These are phyloP conservation scores for Lentinula lateritia DNA, from an alignment of 768 basidiomycete species.

Conservation along the genomic window DNA sequence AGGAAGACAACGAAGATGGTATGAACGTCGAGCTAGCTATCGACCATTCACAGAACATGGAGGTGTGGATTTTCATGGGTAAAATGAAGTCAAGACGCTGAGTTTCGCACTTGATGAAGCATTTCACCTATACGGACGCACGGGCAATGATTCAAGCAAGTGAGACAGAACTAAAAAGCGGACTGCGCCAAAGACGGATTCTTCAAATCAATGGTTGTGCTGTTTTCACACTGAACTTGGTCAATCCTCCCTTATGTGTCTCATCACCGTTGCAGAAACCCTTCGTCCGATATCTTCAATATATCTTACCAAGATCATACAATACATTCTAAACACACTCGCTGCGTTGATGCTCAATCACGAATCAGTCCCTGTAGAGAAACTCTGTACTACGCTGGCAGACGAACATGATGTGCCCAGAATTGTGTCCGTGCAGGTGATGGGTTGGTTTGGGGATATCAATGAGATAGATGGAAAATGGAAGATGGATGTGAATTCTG, in stretches of 20 bases:
- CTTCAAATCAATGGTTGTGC: conserved; percentile 64
- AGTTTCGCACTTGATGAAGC: neutral
- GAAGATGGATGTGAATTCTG: conserved; percentile 55
- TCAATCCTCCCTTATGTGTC: neutral
- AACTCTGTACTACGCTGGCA: conserved; percentile 54
- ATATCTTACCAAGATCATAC: conserved; percentile 67
- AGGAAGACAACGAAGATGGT: conserved; percentile 33
- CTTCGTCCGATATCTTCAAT: conserved; percentile 68
- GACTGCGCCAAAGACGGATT: conserved; percentile 63
- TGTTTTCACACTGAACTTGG: neutral
- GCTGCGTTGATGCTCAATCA: conserved; percentile 55
- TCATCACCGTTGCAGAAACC: conserved; percentile 37
- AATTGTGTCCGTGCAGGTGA: conserved; percentile 58
- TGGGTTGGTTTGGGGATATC: conserved; percentile 78
- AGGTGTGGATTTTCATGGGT: neutral
- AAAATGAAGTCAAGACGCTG: neutral
- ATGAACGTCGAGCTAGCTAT: conserved; percentile 18
- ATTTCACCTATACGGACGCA: conserved; percentile 57
- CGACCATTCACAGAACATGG: conserved; percentile 12
- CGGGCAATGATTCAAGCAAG: conserved; percentile 73
- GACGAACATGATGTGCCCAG: conserved; percentile 69
- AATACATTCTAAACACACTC: conserved; percentile 68
- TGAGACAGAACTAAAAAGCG: conserved; percentile 62
- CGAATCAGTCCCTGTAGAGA: conserved; percentile 48
- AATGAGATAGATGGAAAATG: conserved; percentile 42